These are phyloP conservation scores for Hemisphaericaspora lyxosophila DNA, from an alignment of 1,139 yeast species.

Conservation along the genomic window DNA sequence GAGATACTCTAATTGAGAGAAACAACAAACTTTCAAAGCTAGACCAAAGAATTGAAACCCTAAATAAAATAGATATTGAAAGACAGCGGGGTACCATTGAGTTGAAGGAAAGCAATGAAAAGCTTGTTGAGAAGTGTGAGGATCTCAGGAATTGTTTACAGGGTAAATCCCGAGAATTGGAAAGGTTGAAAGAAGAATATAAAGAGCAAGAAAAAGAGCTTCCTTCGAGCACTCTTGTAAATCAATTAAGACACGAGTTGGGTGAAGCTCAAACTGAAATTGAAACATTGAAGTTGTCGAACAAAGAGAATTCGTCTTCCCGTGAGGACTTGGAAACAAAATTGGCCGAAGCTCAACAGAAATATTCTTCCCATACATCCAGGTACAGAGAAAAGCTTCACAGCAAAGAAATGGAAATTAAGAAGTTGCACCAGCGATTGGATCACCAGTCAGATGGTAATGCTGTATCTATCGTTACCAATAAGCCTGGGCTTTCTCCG, in stretches of 20 bases:
- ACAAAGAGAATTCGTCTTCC: neutral
- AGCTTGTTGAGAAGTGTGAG: neutral
- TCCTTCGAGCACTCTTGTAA: too few relatives aligned
- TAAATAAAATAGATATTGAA: neutral
- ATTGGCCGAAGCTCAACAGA: neutral
- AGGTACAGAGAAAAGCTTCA: conserved; percentile 1
- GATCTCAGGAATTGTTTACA: neutral
- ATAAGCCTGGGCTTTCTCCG: neutral
- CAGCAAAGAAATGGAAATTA: conserved; percentile 5
- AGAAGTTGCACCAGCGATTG: conserved; percentile 4
- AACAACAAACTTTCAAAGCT: neutral
- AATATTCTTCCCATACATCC: neutral
- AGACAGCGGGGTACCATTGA: neutral
- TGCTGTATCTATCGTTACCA: neutral
- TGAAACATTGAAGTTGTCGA: neutral
- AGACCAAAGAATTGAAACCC: conserved; percentile 1
- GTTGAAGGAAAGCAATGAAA: neutral
- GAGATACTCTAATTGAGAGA: neutral
- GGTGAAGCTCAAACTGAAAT: conserved; percentile 1
- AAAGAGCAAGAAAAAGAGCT: neutral
- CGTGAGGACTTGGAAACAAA: neutral
- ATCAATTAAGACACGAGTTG: neutral
- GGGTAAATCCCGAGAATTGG: neutral
- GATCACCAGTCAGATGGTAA: neutral
- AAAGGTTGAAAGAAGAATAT: neutral